These are phyloP conservation scores for Aureobasidium sp. DNA, from an alignment of 2,329 filamentous ascomycete genomes.

Conservation along the genomic window DNA sequence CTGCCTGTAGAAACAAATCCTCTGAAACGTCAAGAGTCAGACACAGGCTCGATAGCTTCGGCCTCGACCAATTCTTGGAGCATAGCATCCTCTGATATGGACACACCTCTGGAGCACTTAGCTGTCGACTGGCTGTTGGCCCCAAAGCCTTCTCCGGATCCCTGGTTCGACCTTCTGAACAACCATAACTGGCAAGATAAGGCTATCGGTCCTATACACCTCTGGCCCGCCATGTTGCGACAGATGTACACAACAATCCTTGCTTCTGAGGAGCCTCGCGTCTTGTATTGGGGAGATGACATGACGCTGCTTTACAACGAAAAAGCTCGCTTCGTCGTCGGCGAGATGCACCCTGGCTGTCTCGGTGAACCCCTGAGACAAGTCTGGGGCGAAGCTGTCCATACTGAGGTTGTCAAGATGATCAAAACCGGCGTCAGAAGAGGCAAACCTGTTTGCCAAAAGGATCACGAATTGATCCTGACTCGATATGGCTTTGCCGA, in stretches of 20 bases:
- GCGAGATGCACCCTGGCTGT: neutral
- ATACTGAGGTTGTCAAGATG: constrained; percentile 7
- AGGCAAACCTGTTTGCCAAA: neutral
- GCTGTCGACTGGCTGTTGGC: constrained; percentile 3
- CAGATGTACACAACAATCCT: constrained; percentile 10
- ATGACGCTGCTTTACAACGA: constrained; percentile 11
- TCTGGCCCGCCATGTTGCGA: neutral
- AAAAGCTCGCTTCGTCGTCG: neutral
- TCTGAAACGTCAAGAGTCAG: neutral
- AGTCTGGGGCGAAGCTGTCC: constrained; percentile 11
- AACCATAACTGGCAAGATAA: neutral
- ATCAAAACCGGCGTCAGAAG: neutral
- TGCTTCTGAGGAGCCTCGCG: constrained; percentile 11
- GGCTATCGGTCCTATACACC: neutral
- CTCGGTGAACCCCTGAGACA: constrained; percentile 24
- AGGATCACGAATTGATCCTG: neutral
- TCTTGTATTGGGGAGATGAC: constrained; percentile 11
- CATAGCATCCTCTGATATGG: neutral
- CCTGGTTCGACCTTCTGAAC: neutral
- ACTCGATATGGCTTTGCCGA: constrained; percentile 30
- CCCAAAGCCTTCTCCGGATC: neutral
- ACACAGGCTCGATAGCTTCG: neutral
- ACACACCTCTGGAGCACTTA: neutral
- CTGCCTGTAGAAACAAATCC: neutral
- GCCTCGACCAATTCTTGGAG: neutral